These are phyloP conservation scores for Lentinula boryana DNA, from an alignment of 768 basidiomycete species.

Conservation along the genomic window DNA sequence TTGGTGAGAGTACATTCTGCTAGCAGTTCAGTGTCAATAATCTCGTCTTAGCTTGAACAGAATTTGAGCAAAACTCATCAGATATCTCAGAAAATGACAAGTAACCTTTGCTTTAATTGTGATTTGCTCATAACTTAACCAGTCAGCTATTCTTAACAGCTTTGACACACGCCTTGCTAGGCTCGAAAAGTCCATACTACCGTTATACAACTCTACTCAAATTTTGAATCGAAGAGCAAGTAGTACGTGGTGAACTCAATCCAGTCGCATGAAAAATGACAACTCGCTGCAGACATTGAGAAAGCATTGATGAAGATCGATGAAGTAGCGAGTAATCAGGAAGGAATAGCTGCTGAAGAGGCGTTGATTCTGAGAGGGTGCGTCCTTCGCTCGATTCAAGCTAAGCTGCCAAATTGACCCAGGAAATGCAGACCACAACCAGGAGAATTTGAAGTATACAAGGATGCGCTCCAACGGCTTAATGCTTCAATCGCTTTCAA, in stretches of 20 bases:
- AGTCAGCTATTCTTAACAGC: slow-evolving; percentile 72
- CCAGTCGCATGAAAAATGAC: background rate
- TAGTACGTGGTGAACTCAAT: slow-evolving; percentile 41
- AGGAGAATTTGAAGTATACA: slow-evolving; percentile 58
- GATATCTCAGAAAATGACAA: slow-evolving; percentile 81
- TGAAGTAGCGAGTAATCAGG: slow-evolving; percentile 68
- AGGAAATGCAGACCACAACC: slow-evolving; percentile 54
- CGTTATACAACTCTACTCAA: slow-evolving; percentile 76
- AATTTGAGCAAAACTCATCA: slow-evolving; percentile 82
- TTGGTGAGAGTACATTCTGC: slow-evolving; percentile 27
- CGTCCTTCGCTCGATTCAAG: slow-evolving; percentile 12
- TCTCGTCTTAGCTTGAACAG: slow-evolving; percentile 63
- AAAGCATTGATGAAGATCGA: slow-evolving; percentile 73
- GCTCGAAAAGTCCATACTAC: slow-evolving; percentile 80
- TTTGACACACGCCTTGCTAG: slow-evolving; percentile 79
- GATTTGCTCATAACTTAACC: slow-evolving; percentile 6
- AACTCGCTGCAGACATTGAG: slow-evolving; percentile 59
- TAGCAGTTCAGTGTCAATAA: background rate
- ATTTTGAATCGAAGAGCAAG: slow-evolving; percentile 63
- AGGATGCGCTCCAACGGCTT: slow-evolving; percentile 67
- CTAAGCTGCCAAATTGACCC: no score
- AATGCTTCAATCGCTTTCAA: slow-evolving; percentile 80
- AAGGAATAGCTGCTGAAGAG: slow-evolving; percentile 73
- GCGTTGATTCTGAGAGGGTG: slow-evolving; percentile 75
- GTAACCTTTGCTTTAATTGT: slow-evolving; percentile 35